Base-by-base conservation (phyloP, 2,329 filamentous ascomycete genomes). In the Zalaria sp. region DNA sequence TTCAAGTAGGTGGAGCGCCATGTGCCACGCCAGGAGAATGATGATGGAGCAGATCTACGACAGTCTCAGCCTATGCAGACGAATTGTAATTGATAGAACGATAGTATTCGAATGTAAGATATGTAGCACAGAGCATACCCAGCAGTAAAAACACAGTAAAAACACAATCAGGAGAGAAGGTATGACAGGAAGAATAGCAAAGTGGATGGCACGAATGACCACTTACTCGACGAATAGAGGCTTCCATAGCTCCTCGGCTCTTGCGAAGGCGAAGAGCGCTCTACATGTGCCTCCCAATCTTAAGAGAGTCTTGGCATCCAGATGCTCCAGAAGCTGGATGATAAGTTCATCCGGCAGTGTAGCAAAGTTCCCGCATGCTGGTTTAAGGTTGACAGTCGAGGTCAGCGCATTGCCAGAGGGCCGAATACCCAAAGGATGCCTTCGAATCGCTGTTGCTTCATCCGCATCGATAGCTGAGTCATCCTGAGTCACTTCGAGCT, bases 171-270 rank as follows among this genome's bases (percentile, higher is more conserved):
- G 18, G 18, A 18, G 18, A 18, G 18, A 18, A 18, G 18, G 18
- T 18, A 18, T 18, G 18, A 18, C 18, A 18, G 18, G 18, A 18
- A 18, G 18, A 18, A 18, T 18, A 18, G 18, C 18, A 18, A 18
- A 18, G 18, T 18, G 18, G 18, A 18, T 18, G 18, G 18, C 18
- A 18, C 18, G 18, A 18, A 37, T 31, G 38, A 49, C 47, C 40
- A 78, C 85, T 76, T 78, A 94, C 87, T 77, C 74, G 48, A 93
- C 71, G 53, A 89, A 93, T 18, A 94, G 61, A 11, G 78, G 62
- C 61, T 91, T 88, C 89, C 89, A 96, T 31, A 95, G 60, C 53
- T 96, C 89, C 49, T 95, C 89, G 38, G 77, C 77, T 39, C 80
- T 71, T 42, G 81, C 83, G 57, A 89, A 93, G 1, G 87, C 88